Evolutionary conservation across 2,329 filamentous ascomycete species (phyloP).

Genomic region (Arthrobotrys entomopaga): DNA sequence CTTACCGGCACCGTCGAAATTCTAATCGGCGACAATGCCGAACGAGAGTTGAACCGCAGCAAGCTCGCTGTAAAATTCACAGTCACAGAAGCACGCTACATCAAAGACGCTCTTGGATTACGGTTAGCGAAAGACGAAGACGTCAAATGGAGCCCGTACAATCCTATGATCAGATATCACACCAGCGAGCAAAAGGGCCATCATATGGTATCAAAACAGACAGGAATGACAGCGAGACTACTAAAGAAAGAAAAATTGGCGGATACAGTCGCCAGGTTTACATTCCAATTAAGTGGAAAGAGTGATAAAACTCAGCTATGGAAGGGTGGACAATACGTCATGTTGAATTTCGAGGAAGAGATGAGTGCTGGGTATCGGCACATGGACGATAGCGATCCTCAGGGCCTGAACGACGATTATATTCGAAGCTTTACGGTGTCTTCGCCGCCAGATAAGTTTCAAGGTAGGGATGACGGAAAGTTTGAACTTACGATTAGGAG

Average conservation of each 20-base stretch:
- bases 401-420: conserved; percentile 83
- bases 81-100: conserved; percentile 71
- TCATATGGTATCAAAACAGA: conserved; percentile 14
- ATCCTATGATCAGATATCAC: conserved; percentile 76
- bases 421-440: conserved; percentile 85
- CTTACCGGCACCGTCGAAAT: conserved; percentile 75
- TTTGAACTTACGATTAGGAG: conserved; percentile 78
- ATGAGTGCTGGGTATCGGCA: conserved; percentile 80
- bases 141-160: conserved; percentile 76
- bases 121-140: conserved; percentile 65
- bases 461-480: conserved; percentile 62
- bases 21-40: conserved; percentile 73
- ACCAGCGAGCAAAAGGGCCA: conserved; percentile 66
- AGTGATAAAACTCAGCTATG: conserved; percentile 64
- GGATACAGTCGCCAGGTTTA: conserved; percentile 74
- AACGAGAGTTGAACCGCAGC: conserved; percentile 72
- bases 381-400: conserved; percentile 83
- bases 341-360: conserved; percentile 76
- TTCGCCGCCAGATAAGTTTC: conserved; percentile 65
- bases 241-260: conserved; percentile 71
- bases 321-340: conserved; percentile 79
- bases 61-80: conserved; percentile 78
- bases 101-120: conserved; percentile 75
- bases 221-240: conserved; percentile 67
- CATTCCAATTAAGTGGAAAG: conserved; percentile 62